These are phyloP conservation scores for Penicillium sp. DNA, from an alignment of 2,329 filamentous ascomycete genomes.

Conservation along the genomic window DNA sequence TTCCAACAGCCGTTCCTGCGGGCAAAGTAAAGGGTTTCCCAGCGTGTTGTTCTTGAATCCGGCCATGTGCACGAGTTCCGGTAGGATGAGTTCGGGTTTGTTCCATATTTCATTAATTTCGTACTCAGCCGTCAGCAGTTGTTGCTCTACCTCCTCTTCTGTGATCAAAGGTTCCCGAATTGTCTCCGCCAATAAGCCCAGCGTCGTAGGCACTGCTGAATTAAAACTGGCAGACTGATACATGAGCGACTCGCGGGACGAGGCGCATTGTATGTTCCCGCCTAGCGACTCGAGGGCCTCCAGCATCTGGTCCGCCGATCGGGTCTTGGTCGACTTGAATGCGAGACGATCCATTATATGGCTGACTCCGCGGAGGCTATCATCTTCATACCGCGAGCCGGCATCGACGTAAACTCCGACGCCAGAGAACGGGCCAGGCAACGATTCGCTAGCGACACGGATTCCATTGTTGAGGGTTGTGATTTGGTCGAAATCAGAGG, in stretches of 20 bases:
- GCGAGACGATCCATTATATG: conserved; percentile 95
- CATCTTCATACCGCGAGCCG: conserved; percentile 89
- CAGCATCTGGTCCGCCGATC: conserved; percentile 77
- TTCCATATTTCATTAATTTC: conserved; percentile 97
- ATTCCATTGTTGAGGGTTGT: conserved; percentile 89
- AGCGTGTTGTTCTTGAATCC: conserved; percentile 95
- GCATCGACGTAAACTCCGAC: conserved; percentile 95
- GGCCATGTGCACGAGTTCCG: conserved; percentile 90
- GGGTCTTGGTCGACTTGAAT: conserved; percentile 78
- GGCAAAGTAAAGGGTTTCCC: conserved; percentile 88
- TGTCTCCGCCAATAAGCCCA: conserved; percentile 85
- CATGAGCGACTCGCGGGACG: conserved; percentile 93
- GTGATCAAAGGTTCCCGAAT: conserved; percentile 82
- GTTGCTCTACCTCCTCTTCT: conserved; percentile 78
- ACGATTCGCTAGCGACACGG: conserved; percentile 87
- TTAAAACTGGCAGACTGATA: conserved; percentile 99
- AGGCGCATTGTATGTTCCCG: conserved; percentile 95
- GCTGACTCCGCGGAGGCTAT: conserved; percentile 78
- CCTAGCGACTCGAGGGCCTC: conserved; percentile 83
- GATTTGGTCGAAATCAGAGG: conserved; percentile 79
- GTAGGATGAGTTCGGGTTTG: conserved; percentile 92
- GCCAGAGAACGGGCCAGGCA: conserved; percentile 90
- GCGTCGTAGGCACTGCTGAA: conserved; percentile 75
- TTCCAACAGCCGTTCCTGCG: conserved; percentile 69
- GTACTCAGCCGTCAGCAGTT: conserved; percentile 87